These are phyloP conservation scores for Paraphoma sp. DNA, from an alignment of 2,329 filamentous ascomycete species.

Conservation along the genomic window DNA sequence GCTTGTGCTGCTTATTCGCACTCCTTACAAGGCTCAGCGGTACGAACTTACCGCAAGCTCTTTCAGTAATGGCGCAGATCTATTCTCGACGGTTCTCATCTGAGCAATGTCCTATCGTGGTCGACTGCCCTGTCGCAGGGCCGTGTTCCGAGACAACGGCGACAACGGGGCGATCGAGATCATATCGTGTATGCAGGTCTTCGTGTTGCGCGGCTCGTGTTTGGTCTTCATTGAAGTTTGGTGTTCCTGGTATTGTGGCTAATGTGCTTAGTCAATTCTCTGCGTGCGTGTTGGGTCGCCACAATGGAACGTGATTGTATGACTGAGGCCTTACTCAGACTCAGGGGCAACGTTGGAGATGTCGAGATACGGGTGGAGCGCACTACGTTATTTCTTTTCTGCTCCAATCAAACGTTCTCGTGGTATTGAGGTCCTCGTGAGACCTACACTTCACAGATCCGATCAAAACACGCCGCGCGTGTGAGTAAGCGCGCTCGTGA, in stretches of 20 bases:
- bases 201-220: not conserved
- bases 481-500: not conserved
- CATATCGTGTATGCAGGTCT: not conserved
- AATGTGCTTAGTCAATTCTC: not conserved
- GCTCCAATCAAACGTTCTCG: too few species aligned
- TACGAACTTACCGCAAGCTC: not conserved
- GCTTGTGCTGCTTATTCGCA: not conserved
- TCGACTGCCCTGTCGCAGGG: not conserved
- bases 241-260: not conserved
- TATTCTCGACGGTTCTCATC: not conserved
- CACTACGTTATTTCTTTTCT: too few species aligned
- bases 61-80: not conserved
- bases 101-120: not conserved
- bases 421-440: too few species aligned
- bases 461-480: too few species aligned
- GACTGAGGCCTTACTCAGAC: slow-evolving; percentile 1
- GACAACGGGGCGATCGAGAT: not conserved
- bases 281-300: not conserved
- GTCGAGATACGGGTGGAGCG: too few species aligned
- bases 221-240: not conserved
- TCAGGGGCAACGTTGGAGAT: not conserved
- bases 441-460: not conserved
- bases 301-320: not conserved
- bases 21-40: not conserved
- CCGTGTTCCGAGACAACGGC: not conserved